Evolutionary conservation across 176 grass and related monocot genomes (phyloP).

Genomic region (Hyparrhenia diplandra): DNA sequence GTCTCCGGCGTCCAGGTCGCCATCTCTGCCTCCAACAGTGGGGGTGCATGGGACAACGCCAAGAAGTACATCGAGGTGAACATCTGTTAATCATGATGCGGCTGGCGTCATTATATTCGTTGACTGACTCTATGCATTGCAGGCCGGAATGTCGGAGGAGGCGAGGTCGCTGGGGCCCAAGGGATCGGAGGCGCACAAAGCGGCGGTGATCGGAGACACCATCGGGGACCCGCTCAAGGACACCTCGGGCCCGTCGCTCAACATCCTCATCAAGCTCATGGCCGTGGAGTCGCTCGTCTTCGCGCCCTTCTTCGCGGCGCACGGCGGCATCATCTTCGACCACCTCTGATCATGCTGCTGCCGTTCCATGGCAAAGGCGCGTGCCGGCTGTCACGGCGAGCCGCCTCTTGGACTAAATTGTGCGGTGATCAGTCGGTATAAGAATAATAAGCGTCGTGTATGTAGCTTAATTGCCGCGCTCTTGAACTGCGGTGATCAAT

Average conservation of each 20-base stretch:
- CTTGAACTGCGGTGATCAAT: neutral
- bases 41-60: conserved; percentile 92
- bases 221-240: conserved; percentile 90
- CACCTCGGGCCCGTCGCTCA: conserved; percentile 83
- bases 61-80: conserved; percentile 94
- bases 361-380: neutral
- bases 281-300: conserved; percentile 89
- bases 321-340: conserved; percentile 75
- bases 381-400: neutral
- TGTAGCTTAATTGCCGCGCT: neutral
- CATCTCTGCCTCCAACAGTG: conserved; percentile 89
- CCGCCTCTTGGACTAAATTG: neutral
- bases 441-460: too few species aligned
- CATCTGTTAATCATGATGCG: too few species aligned
- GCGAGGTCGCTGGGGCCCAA: conserved; percentile 78
- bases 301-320: conserved; percentile 77
- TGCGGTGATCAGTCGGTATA: neutral
- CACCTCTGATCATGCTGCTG: conserved; percentile 21
- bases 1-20: conserved; percentile 91
- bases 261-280: conserved; percentile 95
- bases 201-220: conserved; percentile 80
- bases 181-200: conserved; percentile 81
- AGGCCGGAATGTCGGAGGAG: conserved; percentile 79
- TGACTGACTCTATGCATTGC: neutral
- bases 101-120: too few species aligned